Conservation (phyloP, 495 filamentous ascomycete species). For the Aspergillus haitiensis region DNA sequence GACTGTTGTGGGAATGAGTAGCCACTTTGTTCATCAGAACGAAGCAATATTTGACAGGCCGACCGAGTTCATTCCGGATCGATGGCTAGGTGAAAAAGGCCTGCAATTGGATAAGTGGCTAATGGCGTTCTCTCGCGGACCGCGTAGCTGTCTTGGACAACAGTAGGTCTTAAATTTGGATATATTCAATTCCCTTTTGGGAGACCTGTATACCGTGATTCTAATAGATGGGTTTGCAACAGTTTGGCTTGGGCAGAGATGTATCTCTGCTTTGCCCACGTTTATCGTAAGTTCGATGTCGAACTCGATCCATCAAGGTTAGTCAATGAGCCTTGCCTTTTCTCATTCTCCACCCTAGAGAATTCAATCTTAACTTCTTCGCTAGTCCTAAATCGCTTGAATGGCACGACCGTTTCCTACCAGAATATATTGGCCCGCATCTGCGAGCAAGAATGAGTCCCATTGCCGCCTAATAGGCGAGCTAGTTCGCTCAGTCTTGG, state of each 20-base stretch:
- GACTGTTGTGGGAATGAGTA: constrained; percentile 11
- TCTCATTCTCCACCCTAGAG: neutral
- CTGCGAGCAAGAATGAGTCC: constrained; percentile 7
- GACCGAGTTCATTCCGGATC: constrained; percentile 7
- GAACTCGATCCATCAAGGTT: constrained; percentile 15
- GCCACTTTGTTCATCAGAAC: constrained; percentile 17
- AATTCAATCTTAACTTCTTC: constrained; percentile 4
- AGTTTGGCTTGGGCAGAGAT: constrained; percentile 14
- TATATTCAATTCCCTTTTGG: neutral
- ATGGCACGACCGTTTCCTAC: constrained; percentile 26
- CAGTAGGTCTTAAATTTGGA: constrained; percentile 1
- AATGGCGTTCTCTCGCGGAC: constrained; percentile 11
- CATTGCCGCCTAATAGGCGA: neutral
- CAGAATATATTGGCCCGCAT: constrained; percentile 6
- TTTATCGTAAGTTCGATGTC: constrained; percentile 12
- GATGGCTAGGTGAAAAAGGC: constrained; percentile 13
- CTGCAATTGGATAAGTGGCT: constrained; percentile 9
- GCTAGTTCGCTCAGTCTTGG: too few relatives aligned
- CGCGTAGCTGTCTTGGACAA: constrained; percentile 12
- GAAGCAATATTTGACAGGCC: constrained; percentile 5
- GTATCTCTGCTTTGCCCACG: constrained; percentile 8
- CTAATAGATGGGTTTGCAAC: neutral
- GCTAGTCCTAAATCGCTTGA: constrained; percentile 33
- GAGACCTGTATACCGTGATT: neutral
- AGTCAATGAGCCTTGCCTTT: neutral